These are phyloP conservation scores for Aspergillus clavatus DNA, from an alignment of 2,329 filamentous ascomycete genomes.

Conservation along the genomic window DNA sequence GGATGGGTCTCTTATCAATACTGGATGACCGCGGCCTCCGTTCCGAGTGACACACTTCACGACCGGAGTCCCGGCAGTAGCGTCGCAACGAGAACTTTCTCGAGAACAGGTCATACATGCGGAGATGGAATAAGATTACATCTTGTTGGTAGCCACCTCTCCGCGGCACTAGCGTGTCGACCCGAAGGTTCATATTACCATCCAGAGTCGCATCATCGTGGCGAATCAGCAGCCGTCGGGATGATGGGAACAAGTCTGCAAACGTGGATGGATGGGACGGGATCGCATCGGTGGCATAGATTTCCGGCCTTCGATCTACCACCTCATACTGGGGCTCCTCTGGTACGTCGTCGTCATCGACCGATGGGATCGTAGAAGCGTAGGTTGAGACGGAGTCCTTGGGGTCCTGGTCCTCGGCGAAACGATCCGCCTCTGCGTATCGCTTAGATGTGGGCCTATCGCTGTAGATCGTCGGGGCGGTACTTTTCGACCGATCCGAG, in stretches of 20 bases:
- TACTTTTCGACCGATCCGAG: slow-evolving; percentile 38
- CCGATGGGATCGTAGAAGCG: slow-evolving; percentile 64
- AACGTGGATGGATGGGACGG: slow-evolving; percentile 80
- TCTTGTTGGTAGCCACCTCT: slow-evolving; percentile 57
- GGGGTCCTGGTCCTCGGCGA: slow-evolving; percentile 19
- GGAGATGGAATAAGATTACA: slow-evolving; percentile 82
- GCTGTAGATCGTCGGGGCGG: slow-evolving; percentile 37
- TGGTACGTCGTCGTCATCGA: slow-evolving; percentile 45
- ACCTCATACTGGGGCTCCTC: slow-evolving; percentile 51
- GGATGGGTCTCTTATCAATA: slow-evolving; percentile 46
- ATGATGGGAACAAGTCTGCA: slow-evolving; percentile 77
- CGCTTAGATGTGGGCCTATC: slow-evolving; percentile 25
- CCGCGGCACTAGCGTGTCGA: slow-evolving; percentile 68
- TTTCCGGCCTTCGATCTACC: slow-evolving; percentile 49
- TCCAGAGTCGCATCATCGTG: slow-evolving; percentile 88
- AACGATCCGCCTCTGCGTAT: slow-evolving; percentile 12
- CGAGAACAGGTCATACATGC: slow-evolving; percentile 84
- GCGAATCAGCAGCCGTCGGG: slow-evolving; percentile 71
- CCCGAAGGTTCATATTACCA: slow-evolving; percentile 92
- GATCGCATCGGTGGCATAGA: slow-evolving; percentile 61
- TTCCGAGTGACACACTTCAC: slow-evolving; percentile 87
- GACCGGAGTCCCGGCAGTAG: slow-evolving; percentile 87
- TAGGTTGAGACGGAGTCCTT: slow-evolving; percentile 72
- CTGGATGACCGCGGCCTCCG: slow-evolving; percentile 51
- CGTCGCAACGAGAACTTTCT: slow-evolving; percentile 86